These are phyloP conservation scores for Amanita molliuscula DNA, from an alignment of 768 basidiomycete species.

Conservation along the genomic window DNA sequence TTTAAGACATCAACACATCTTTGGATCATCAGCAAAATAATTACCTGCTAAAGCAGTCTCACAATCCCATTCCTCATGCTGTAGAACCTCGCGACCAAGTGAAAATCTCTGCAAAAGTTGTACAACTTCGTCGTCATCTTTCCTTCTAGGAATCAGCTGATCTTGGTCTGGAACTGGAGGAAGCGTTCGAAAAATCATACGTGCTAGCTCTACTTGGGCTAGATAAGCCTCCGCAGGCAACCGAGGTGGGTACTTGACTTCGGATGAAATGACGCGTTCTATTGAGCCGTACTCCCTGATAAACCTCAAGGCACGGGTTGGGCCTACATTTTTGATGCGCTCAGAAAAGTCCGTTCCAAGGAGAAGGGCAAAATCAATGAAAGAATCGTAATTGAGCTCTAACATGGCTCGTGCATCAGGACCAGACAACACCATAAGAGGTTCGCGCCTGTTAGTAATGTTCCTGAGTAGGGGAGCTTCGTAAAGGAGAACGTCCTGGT, in stretches of 20 bases:
- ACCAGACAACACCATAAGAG: slow-evolving; percentile 59
- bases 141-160: slow-evolving; percentile 22
- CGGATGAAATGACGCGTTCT: slow-evolving; percentile 49
- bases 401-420: slow-evolving; percentile 48
- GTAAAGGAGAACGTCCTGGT: slow-evolving; percentile 72
- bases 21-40: slow-evolving; percentile 59
- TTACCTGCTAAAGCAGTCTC: slow-evolving; percentile 45
- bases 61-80: slow-evolving; percentile 30
- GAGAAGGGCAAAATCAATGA: slow-evolving; percentile 78
- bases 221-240: slow-evolving; percentile 44
- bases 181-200: slow-evolving; percentile 53
- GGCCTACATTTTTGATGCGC: slow-evolving; percentile 77
- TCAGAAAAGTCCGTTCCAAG: slow-evolving; percentile 88
- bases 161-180: slow-evolving; percentile 47
- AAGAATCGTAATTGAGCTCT: slow-evolving; percentile 44
- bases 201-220: slow-evolving; percentile 49
- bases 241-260: slow-evolving; percentile 42
- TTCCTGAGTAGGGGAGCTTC: slow-evolving; percentile 77
- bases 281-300: slow-evolving; percentile 66
- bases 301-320: slow-evolving; percentile 63
- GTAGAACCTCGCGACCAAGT: slow-evolving; percentile 30
- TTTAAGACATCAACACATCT: neutral
- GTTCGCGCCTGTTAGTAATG: slow-evolving; percentile 46
- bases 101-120: slow-evolving; percentile 40
- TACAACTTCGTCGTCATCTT: slow-evolving; percentile 31